phyloP scores from a whole-genome alignment of 495 filamentous ascomycete genomes.

The Tuber borchii region DNA sequence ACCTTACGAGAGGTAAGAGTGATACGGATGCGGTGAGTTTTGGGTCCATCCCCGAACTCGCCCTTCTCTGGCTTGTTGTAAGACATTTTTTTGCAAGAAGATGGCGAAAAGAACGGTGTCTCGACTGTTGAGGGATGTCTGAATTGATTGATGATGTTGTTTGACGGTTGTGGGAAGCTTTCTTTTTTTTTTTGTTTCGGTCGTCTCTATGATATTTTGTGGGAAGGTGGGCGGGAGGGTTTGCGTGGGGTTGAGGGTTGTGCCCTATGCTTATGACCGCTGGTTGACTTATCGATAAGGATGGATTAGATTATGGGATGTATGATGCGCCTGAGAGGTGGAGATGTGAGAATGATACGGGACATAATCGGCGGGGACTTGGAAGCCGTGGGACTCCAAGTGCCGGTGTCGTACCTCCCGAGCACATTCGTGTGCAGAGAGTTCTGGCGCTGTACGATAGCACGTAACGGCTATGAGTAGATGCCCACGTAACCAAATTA shows the following conservation, averaged over 20 bases:
- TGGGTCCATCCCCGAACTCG: conserved; percentile 77
- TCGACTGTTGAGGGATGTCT: conserved; percentile 42
- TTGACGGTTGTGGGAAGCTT: neutral
- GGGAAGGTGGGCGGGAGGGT: neutral
- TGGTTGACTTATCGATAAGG: neutral
- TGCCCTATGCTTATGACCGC: conserved; percentile 4
- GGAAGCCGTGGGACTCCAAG: too few relatives aligned
- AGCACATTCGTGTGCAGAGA: too few relatives aligned
- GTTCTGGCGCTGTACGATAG: too few relatives aligned
- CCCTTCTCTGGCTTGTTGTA: conserved; percentile 93
- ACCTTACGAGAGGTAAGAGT: conserved; percentile 93
- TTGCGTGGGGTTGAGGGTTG: conserved; percentile 11
- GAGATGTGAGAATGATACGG: neutral
- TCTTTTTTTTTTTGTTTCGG: neutral
- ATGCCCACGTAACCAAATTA: too few relatives aligned
- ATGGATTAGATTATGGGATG: neutral
- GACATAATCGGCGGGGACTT: too few relatives aligned
- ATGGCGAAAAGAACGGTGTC: conserved; percentile 42
- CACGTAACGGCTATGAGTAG: too few relatives aligned
- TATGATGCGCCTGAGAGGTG: neutral
- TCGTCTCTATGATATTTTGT: neutral
- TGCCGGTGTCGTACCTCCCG: too few relatives aligned
- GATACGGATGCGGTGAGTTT: conserved; percentile 98
- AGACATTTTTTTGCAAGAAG: conserved; percentile 60
- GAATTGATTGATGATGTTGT: conserved; percentile 30